Evolutionary conservation across 1,139 yeast genomes (phyloP).

Genomic region (Hyphopichia burtonii): DNA sequence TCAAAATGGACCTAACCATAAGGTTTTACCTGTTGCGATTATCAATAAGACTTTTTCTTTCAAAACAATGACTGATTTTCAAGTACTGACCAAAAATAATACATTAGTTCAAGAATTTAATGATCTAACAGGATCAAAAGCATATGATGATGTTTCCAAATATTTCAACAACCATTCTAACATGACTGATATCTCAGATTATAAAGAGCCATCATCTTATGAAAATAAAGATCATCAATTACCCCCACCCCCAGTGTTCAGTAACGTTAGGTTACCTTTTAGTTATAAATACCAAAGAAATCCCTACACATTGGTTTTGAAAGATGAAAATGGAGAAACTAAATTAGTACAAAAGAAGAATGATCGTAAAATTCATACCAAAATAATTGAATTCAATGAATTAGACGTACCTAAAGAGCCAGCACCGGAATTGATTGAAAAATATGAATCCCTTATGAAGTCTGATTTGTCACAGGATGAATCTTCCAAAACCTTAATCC

Average conservation of each 20-base stretch:
- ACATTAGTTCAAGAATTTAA: constrained; percentile 40
- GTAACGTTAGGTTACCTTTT: constrained; percentile 73
- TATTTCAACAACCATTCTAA: constrained; percentile 39
- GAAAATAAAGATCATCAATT: constrained; percentile 57
- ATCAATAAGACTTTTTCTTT: constrained; percentile 73
- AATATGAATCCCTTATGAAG: constrained; percentile 24
- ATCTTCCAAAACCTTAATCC: constrained; percentile 31
- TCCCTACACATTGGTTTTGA: constrained; percentile 56
- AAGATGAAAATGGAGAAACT: constrained; percentile 60
- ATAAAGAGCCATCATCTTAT: constrained; percentile 22
- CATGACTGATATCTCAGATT: constrained; percentile 34
- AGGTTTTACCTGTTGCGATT: constrained; percentile 62
- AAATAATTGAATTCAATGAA: constrained; percentile 32
- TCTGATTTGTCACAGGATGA: constrained; percentile 12
- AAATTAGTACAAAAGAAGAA: constrained; percentile 38
- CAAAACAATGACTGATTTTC: constrained; percentile 88
- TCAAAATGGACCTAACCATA: constrained; percentile 25
- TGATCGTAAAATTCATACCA: constrained; percentile 48
- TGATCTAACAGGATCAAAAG: constrained; percentile 22
- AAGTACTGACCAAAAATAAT: constrained; percentile 62
- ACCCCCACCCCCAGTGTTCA: constrained; percentile 85
- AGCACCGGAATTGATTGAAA: constrained; percentile 37
- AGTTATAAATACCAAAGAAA: constrained; percentile 50
- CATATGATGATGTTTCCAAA: constrained; percentile 37
- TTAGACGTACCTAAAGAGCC: constrained; percentile 31